Base-by-base conservation (phyloP, 2,329 filamentous ascomycete species). In the Fusarium sp. region DNA sequence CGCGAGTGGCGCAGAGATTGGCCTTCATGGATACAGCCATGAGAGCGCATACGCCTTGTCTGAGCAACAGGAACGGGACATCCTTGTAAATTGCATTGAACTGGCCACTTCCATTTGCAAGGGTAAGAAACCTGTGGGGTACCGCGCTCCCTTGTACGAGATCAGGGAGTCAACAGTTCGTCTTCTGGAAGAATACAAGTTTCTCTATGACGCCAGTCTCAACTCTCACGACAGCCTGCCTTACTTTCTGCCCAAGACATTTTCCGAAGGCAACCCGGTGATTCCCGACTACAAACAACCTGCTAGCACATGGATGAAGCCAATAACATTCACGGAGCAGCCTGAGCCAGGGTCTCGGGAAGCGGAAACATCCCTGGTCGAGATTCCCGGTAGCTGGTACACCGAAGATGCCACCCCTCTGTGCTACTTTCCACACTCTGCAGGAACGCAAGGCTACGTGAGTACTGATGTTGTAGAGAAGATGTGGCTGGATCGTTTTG, bases 1-100 rank as follows among this genome's bases (percentile, higher is more conserved):
- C 52, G 79, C 81, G 18, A 81, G 79, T 1, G 51, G 57, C 6
- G 57, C 57, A 20, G 57, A 59, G 9, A 54, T 59, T 9, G 57
- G 38, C 4, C 57, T 59, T 6, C 57, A 59, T 8, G 57, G 57
- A 15, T 59, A 59, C 8, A 44, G 47, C 2, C 57, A 59, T 15
- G 57, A 59, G 34, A 49, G 53, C 57, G 44, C 38, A 22, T 45
- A 38, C 6, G 24, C 45, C n/a, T 29, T 59, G 4, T 29, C 34
- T 7, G 16, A 49, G 4, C 20, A 46, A 5, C 57, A 59, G 7
- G 15, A 59, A 11, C 9, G 45, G 45, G 57, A 59, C 5, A 30
- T 59, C 14, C 38, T 59, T 5, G 47, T 53, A 10, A 59, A 54
- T 22, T 59, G 57, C 6, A 59, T 59, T 2, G 3, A 29, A 22